These are phyloP conservation scores for Peniophora sp. DNA, from an alignment of 1,284 basidiomycete species.

Conservation along the genomic window DNA sequence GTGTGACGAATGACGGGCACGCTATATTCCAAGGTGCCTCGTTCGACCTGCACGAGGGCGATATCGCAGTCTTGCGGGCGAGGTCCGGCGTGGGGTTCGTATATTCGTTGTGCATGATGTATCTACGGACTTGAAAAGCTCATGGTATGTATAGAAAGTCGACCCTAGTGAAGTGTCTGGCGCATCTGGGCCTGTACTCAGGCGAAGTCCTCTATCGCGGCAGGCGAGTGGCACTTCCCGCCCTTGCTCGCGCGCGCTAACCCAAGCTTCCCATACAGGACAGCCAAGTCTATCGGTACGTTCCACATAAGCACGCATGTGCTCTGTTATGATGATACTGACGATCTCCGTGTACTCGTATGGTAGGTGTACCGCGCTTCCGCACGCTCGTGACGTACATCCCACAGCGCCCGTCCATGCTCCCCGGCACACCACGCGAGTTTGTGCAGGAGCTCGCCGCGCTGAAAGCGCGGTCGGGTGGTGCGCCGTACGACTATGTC, in stretches of 20 bases:
- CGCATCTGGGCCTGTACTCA: slow-evolving; percentile 67
- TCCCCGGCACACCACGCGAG: slow-evolving; percentile 73
- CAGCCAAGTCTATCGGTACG: slow-evolving; percentile 47
- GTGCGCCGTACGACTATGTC: slow-evolving; percentile 10
- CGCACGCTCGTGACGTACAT: slow-evolving; percentile 77
- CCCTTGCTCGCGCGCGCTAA: background rate
- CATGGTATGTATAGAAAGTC: slow-evolving; percentile 46
- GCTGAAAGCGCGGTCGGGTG: slow-evolving; percentile 45
- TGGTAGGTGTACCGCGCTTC: slow-evolving; percentile 63
- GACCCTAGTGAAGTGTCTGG: slow-evolving; percentile 75
- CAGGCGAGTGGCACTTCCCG: slow-evolving; percentile 35
- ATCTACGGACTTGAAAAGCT: background rate
- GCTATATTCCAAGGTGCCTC: slow-evolving; percentile 49
- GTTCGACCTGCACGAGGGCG: slow-evolving; percentile 58
- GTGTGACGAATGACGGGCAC: slow-evolving; percentile 32
- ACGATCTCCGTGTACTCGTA: slow-evolving; percentile 17
- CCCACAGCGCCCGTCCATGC: slow-evolving; percentile 76
- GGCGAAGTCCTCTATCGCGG: slow-evolving; percentile 62
- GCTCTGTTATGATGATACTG: background rate
- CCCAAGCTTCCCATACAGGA: slow-evolving; percentile 24
- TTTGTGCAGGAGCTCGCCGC: slow-evolving; percentile 53
- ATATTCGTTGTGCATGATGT: background rate
- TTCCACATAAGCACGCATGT: background rate
- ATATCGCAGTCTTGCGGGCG: slow-evolving; percentile 68
- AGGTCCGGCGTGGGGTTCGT: slow-evolving; percentile 62